Conservation (phyloP, 129 eudicot species). For the Deinandra increscens region DNA sequence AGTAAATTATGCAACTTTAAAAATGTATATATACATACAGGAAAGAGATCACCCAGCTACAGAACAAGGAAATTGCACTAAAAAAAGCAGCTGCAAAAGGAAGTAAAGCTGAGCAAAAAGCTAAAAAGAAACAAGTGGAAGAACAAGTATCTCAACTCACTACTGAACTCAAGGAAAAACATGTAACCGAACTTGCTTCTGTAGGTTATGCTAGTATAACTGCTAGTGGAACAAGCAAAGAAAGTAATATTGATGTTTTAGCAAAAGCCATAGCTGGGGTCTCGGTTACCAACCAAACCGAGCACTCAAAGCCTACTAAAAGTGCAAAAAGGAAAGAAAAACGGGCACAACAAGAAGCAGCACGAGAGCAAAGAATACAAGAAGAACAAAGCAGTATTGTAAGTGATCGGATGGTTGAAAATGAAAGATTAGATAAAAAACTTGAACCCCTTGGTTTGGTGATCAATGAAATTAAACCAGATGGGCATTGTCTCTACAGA, state of each 20-base stretch:
- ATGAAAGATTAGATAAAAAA: constrained; percentile 58
- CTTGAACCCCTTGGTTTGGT: constrained; percentile 68
- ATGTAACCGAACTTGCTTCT: constrained; percentile 73
- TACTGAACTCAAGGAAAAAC: constrained; percentile 67
- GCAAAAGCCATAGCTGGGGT: constrained; percentile 87
- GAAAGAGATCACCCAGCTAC: constrained; percentile 77
- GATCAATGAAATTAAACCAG: constrained; percentile 78
- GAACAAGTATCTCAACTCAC: constrained; percentile 70
- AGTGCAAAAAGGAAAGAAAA: constrained; percentile 77
- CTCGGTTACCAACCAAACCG: constrained; percentile 53
- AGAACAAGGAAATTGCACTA: constrained; percentile 74
- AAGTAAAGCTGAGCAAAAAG: constrained; percentile 95
- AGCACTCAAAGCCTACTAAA: constrained; percentile 71
- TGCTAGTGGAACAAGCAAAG: constrained; percentile 38
- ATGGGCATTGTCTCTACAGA: constrained; percentile 89
- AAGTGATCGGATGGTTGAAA: constrained; percentile 66
- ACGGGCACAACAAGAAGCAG: constrained; percentile 88
- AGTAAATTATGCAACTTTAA: neutral
- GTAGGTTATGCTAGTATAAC: constrained; percentile 51
- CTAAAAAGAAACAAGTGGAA: constrained; percentile 95
- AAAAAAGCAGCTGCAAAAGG: constrained; percentile 98
- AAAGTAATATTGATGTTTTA: constrained; percentile 23
- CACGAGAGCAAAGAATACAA: constrained; percentile 86
- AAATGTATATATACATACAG: constrained; percentile 30
- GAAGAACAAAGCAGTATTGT: constrained; percentile 77